phyloP scores from a whole-genome alignment of 176 grass and related monocot species.

The Ensete ventricosum region DNA sequence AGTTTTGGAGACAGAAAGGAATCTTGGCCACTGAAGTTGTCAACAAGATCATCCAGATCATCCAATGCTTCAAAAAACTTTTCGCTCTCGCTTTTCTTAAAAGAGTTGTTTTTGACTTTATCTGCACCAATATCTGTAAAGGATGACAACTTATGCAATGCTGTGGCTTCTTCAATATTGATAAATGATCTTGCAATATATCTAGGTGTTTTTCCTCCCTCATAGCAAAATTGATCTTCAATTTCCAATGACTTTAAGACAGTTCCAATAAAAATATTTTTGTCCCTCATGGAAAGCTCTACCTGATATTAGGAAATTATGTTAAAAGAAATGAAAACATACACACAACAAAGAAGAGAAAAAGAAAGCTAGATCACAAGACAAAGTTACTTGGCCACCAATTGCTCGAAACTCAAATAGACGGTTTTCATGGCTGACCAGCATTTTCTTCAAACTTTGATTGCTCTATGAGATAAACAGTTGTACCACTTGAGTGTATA shows the following conservation, averaged over 20 bases:
- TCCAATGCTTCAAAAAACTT: conserved; percentile 87
- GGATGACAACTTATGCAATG: conserved; percentile 6
- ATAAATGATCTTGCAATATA: conserved; percentile 93
- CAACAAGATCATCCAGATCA: conserved; percentile 66
- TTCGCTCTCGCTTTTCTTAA: conserved; percentile 75
- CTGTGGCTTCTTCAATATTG: conserved; percentile 34
- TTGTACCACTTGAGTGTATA: conserved; percentile 18
- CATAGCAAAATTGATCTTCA: conserved; percentile 67
- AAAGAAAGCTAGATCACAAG: conserved; percentile 10
- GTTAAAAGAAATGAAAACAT: background rate
- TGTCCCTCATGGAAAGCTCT: conserved; percentile 75
- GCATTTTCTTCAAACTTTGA: conserved; percentile 60
- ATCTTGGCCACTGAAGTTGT: conserved; percentile 48
- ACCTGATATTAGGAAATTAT: conserved; percentile 43
- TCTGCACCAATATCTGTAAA: conserved; percentile 28
- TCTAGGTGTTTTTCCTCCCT: conserved; percentile 43
- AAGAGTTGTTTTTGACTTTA: conserved; percentile 22
- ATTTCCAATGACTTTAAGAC: conserved; percentile 88
- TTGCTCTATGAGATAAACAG: conserved; percentile 42
- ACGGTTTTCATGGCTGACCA: conserved; percentile 64
- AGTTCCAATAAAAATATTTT: conserved; percentile 77
- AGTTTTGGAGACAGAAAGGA: conserved; percentile 37
- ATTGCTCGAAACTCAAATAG: conserved; percentile 92
- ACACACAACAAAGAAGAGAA: conserved; percentile 10
- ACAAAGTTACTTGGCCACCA: conserved; percentile 66